Conservation (phyloP, 768 basidiomycete species). For the Podaxis sp. region DNA sequence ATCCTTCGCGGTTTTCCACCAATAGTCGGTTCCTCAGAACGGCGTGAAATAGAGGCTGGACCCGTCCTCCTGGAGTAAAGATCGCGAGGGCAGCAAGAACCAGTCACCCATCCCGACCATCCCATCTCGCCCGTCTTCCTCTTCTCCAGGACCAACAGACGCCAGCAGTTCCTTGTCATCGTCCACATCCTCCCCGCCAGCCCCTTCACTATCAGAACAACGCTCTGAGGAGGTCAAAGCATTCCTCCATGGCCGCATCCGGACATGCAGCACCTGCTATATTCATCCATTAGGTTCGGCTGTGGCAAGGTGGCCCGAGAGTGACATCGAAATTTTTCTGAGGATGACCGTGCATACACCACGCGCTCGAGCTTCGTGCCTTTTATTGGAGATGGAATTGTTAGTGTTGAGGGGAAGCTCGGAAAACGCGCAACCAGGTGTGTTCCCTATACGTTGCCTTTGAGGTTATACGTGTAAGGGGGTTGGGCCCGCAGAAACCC, state of each 20-base stretch:
- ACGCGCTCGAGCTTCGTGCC: background rate
- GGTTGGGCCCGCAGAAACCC: conserved; percentile 46
- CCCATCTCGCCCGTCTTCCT: no score
- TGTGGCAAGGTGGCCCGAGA: background rate
- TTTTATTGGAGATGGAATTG: background rate
- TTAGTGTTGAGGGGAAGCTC: background rate
- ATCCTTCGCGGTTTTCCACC: no score
- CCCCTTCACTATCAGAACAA: background rate
- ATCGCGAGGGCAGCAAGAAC: no score
- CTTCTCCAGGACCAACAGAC: no score
- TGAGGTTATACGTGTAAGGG: conserved; percentile 27
- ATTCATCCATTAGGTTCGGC: background rate
- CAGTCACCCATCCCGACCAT: no score
- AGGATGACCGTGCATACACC: background rate
- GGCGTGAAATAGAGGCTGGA: no score
- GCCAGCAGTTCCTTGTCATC: no score
- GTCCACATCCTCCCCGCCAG: no score
- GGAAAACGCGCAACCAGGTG: no score
- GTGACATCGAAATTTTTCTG: conserved; percentile 5
- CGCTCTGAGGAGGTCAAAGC: background rate
- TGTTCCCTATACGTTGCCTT: no score
- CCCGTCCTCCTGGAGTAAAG: no score
- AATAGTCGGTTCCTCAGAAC: no score
- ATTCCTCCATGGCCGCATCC: conserved; percentile 4
- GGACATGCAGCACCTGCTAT: background rate